Evolutionary conservation across 495 filamentous ascomycete species (phyloP).

Genomic region (Penicillium paradoxum): DNA sequence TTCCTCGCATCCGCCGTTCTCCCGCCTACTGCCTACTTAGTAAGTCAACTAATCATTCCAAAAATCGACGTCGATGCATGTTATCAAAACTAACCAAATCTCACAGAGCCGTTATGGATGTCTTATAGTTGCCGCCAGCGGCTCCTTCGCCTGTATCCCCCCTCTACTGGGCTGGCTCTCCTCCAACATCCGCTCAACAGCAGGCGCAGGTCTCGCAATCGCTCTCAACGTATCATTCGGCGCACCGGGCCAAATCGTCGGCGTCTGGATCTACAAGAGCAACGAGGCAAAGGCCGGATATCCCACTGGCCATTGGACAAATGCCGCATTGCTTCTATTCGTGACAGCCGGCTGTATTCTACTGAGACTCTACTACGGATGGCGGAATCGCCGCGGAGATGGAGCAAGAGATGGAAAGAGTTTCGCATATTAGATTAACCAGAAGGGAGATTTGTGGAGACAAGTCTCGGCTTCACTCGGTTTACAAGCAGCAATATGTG

Average conservation of each 20-base stretch:
- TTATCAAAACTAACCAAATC: background rate
- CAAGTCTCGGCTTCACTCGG: background rate
- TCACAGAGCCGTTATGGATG: constrained; percentile 56
- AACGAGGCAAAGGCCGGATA: constrained; percentile 56
- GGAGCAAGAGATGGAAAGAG: constrained; percentile 20
- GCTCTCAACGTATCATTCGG: constrained; percentile 64
- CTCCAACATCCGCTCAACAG: constrained; percentile 60
- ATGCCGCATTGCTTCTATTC: constrained; percentile 45
- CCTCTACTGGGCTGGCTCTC: constrained; percentile 67
- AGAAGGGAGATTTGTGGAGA: background rate
- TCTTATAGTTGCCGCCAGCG: constrained; percentile 60
- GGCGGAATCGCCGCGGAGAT: constrained; percentile 24
- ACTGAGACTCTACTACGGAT: constrained; percentile 36
- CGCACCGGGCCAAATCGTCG: constrained; percentile 63
- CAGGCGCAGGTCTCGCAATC: constrained; percentile 60
- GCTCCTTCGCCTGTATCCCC: constrained; percentile 54
- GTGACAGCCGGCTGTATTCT: constrained; percentile 34
- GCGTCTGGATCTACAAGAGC: constrained; percentile 68
- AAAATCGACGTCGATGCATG: background rate
- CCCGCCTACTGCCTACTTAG: constrained; percentile 52
- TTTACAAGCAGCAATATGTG: background rate
- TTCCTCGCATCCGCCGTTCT: constrained; percentile 63
- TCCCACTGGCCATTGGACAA: constrained; percentile 61
- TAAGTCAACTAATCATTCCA: constrained; percentile 13
- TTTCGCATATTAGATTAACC: constrained; percentile 29